Conservation (phyloP, 2,329 filamentous ascomycete species). For the Trichoderma koningii region DNA sequence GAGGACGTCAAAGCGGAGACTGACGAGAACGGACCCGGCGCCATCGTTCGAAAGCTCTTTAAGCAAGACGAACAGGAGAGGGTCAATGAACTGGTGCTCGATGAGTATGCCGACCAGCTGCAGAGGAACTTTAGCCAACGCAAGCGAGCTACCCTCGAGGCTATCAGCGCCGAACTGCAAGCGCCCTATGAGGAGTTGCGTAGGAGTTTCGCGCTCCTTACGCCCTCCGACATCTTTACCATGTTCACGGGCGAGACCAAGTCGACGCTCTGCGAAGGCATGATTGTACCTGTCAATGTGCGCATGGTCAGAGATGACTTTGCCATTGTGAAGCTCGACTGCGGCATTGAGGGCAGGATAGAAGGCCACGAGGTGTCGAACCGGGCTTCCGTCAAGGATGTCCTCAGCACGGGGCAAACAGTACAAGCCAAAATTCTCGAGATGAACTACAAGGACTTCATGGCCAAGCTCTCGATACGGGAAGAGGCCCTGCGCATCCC, state of each 20-base stretch:
- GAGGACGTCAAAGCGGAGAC: slow-evolving; percentile 96
- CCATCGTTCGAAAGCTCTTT: slow-evolving; percentile 92
- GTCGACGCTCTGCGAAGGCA: slow-evolving; percentile 79
- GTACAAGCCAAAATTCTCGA: slow-evolving; percentile 85
- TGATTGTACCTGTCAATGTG: slow-evolving; percentile 89
- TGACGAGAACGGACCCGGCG: slow-evolving; percentile 84
- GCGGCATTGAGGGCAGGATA: slow-evolving; percentile 86
- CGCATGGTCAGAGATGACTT: slow-evolving; percentile 89
- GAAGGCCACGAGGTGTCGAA: slow-evolving; percentile 80
- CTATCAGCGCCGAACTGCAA: slow-evolving; percentile 90
- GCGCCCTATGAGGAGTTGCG: slow-evolving; percentile 93
- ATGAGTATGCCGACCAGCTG: slow-evolving; percentile 95
- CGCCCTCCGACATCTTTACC: slow-evolving; percentile 81
- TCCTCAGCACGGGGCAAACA: slow-evolving; percentile 79
- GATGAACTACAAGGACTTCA: slow-evolving; percentile 83
- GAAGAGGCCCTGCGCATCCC: slow-evolving; percentile 78
- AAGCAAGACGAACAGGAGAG: slow-evolving; percentile 91
- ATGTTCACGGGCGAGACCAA: slow-evolving; percentile 95
- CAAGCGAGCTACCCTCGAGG: slow-evolving; percentile 94
- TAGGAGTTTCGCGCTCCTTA: slow-evolving; percentile 71
- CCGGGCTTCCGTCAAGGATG: slow-evolving; percentile 68
- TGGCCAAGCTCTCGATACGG: slow-evolving; percentile 79
- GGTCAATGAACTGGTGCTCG: slow-evolving; percentile 92
- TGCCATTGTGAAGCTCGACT: slow-evolving; percentile 90
- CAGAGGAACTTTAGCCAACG: slow-evolving; percentile 90